Conservation (phyloP, 2,329 filamentous ascomycete species). For the Colletotrichum limetticola region DNA sequence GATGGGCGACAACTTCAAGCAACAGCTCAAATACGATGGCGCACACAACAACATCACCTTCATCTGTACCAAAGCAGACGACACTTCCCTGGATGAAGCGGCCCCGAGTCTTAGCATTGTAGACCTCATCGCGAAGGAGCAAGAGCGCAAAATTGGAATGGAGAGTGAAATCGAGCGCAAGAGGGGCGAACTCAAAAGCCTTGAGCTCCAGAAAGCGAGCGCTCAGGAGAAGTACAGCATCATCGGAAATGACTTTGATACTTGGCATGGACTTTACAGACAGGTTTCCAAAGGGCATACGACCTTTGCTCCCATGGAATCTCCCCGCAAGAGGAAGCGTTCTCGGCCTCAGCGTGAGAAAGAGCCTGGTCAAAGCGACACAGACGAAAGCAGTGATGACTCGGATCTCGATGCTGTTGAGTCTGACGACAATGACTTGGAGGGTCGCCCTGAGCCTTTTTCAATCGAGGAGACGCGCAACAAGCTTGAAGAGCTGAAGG, state of each 20-base stretch:
- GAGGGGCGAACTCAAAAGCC: neutral
- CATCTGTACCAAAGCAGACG: constrained; percentile 72
- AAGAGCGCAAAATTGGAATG: neutral
- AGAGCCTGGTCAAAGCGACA: neutral
- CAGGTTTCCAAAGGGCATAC: neutral
- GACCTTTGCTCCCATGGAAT: neutral
- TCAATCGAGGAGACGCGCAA: neutral
- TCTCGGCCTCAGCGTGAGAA: neutral
- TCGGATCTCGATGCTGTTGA: neutral
- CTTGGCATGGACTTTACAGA: neutral
- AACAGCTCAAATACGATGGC: constrained; percentile 69
- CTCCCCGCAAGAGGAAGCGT: constrained; percentile 16
- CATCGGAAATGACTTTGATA: neutral
- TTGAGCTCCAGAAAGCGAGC: neutral
- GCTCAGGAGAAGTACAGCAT: neutral
- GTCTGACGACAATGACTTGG: neutral
- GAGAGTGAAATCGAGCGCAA: neutral
- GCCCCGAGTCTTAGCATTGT: constrained; percentile 45
- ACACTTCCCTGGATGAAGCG: constrained; percentile 55
- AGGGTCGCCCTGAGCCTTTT: neutral
- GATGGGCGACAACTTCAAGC: constrained; percentile 66
- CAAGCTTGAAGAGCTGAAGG: constrained; percentile 17
- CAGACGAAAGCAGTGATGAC: constrained; percentile 3
- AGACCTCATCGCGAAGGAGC: neutral
- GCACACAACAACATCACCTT: constrained; percentile 65